These are phyloP conservation scores for Scedosporium apiospermum DNA, from an alignment of 2,329 filamentous ascomycete species.

Conservation along the genomic window DNA sequence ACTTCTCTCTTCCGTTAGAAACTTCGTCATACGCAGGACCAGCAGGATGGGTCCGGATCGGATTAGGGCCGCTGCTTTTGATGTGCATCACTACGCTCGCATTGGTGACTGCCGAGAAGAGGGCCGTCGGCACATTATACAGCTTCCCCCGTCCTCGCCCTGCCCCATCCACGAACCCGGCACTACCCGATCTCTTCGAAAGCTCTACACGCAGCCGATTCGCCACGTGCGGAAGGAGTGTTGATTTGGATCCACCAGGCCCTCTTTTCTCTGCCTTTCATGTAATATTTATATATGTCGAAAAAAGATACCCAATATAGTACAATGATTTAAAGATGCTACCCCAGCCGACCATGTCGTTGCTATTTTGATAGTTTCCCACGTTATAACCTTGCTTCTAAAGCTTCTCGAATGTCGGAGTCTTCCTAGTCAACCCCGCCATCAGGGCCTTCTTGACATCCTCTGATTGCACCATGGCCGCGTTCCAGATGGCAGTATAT, in stretches of 20 bases:
- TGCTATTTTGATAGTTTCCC: neutral
- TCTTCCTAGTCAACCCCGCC: constrained; percentile 69
- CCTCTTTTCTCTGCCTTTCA: neutral
- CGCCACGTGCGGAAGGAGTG: neutral
- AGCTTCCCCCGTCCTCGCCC: neutral
- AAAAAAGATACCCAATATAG: constrained; percentile 2
- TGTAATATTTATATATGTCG: neutral
- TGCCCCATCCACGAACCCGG: neutral
- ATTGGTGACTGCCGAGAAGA: neutral
- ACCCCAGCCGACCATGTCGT: neutral
- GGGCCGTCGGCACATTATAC: neutral
- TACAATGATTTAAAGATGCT: neutral
- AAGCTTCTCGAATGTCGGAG: constrained; percentile 76
- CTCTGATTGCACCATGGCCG: constrained; percentile 67
- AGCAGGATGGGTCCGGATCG: constrained; percentile 42
- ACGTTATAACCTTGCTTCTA: constrained; percentile 24
- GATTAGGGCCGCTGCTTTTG: constrained; percentile 20
- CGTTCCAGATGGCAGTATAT: constrained; percentile 86
- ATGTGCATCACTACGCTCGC: neutral
- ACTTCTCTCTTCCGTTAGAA: constrained; percentile 21
- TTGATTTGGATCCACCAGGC: neutral
- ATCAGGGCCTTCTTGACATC: constrained; percentile 69
- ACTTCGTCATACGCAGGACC: constrained; percentile 41
- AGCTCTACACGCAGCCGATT: neutral
- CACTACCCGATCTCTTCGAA: neutral